Base-by-base conservation (phyloP, 169 alveolate genomes). In the Plasmodium relictum region DNA sequence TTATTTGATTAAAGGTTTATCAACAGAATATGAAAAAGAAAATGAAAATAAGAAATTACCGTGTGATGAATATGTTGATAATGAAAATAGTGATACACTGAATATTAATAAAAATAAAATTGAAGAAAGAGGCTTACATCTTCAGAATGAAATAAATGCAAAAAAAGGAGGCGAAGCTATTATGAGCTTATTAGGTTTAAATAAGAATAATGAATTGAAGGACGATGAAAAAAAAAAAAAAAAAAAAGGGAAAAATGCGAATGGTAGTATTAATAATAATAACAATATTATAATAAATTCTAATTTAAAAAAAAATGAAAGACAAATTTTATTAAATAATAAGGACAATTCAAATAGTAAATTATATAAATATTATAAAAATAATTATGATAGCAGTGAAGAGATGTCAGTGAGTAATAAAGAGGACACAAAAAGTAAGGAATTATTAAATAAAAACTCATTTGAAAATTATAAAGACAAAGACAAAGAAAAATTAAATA, bases 121-220 rank as follows among this genome's bases (percentile, higher is more conserved):
- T 20, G 56, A 50, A 26, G 58, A 52, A 12, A 52, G 26, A 7
- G 20, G 8, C n/a, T 44, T 18, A 39, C 37, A n/a, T 24, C 22
- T 39, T 37, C 10, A 14, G 1, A 66, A 74, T 18, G 73, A 74
- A 26, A 66, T 31, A 16, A 62, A 39, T 54, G 74, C 59, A 26
- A 74, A 61, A 45, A 41, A 69, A 22, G 88, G 88, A 2, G 88
- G 88, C n/a, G 88, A 74, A 74, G 88, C 88, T 39, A 74, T 74
- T 54, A 74, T 74, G 88, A 74, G 58, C 22, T 68, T 74, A 16
- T 45, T 74, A 37, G 88, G 88, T 6, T 48, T 74, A 20, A 74
- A 41, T 68, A 74, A 74, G 50, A 74, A 62, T 66, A 41, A 52
- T 66, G 76, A 74, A n/a, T 20, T n/a, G 12, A 74, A 74, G 39